These are phyloP conservation scores for Grosmannia penicillata DNA, from an alignment of 2,329 filamentous ascomycete species.

Conservation along the genomic window DNA sequence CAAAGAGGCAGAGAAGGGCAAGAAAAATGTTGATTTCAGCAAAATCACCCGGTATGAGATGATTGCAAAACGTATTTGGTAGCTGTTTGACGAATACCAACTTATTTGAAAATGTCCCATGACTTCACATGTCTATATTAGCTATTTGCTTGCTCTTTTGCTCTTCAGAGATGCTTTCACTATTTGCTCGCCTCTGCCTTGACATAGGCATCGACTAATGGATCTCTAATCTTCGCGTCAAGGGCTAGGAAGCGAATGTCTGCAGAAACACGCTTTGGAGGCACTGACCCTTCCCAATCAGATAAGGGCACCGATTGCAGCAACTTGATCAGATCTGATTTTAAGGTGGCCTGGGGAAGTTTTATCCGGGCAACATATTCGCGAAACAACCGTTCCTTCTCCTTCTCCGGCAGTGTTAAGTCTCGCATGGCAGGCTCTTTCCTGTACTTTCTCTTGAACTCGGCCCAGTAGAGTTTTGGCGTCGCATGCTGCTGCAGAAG, in stretches of 20 bases:
- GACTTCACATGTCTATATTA: no score
- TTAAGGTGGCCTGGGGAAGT: slow-evolving; percentile 49
- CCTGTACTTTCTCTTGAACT: slow-evolving; percentile 84
- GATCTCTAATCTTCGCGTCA: slow-evolving; percentile 43
- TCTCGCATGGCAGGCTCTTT: slow-evolving; percentile 73
- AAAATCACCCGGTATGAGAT: slow-evolving; percentile 75
- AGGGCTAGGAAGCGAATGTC: slow-evolving; percentile 60
- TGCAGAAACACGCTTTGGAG: slow-evolving; percentile 47
- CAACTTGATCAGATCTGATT: slow-evolving; percentile 52
- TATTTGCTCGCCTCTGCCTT: slow-evolving; percentile 22
- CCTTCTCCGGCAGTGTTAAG: slow-evolving; percentile 53
- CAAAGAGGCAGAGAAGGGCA: slow-evolving; percentile 41
- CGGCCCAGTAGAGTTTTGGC: slow-evolving; percentile 90
- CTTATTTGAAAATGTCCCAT: no score
- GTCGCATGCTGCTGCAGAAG: slow-evolving; percentile 73
- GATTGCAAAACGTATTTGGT: slow-evolving; percentile 97
- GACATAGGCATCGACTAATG: slow-evolving; percentile 52
- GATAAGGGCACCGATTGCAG: slow-evolving; percentile 45
- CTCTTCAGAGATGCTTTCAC: neutral
- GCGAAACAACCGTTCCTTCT: slow-evolving; percentile 65
- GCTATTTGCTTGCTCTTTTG: neutral
- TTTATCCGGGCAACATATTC: slow-evolving; percentile 57
- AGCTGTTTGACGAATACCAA: no score
- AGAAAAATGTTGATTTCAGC: slow-evolving; percentile 45
- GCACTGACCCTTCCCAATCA: slow-evolving; percentile 41